A percentile compares a stretch with the other conserved stretches of the same genome.
phyloP scores from a whole-genome alignment of 441 rosid species.

The Adansonia madagascariensis region DNA sequence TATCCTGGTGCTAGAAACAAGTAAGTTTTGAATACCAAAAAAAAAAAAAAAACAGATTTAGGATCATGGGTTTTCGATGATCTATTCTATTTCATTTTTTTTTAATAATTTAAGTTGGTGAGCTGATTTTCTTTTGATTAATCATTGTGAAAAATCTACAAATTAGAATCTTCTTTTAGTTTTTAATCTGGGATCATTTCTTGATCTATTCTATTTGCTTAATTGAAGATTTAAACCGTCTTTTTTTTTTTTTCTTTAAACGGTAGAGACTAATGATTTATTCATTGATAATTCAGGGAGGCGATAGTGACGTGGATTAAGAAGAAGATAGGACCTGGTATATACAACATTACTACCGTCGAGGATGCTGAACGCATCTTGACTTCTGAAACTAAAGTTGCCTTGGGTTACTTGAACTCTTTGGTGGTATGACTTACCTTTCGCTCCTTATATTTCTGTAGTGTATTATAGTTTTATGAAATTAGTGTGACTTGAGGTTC shows the following conservation, averaged over 20 bases:
- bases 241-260: not conserved
- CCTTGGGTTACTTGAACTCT: constrained; percentile 80
- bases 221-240: not conserved
- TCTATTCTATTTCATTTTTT: not conserved
- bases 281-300: constrained; percentile 54
- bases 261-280: not conserved
- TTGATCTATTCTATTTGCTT: not conserved
- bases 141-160: not conserved
- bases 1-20: constrained; percentile 81
- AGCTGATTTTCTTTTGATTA: not conserved
- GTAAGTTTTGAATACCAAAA: constrained; percentile 54
- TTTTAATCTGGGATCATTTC: not conserved
- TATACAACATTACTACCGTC: constrained; percentile 67
- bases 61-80: not conserved
- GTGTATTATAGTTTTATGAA: not conserved
- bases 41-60: not conserved
- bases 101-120: not conserved
- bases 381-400: constrained; percentile 79
- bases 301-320: constrained; percentile 90
- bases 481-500: not conserved
- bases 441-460: not conserved
- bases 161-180: not conserved
- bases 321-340: constrained; percentile 96
- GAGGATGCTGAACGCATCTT: constrained; percentile 83
- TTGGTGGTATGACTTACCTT: constrained; percentile 61